Percentiles rank a stretch among this genome's conserved stretches.
Conservation (phyloP, 768 basidiomycete genomes). For the Amanita thiersii region DNA sequence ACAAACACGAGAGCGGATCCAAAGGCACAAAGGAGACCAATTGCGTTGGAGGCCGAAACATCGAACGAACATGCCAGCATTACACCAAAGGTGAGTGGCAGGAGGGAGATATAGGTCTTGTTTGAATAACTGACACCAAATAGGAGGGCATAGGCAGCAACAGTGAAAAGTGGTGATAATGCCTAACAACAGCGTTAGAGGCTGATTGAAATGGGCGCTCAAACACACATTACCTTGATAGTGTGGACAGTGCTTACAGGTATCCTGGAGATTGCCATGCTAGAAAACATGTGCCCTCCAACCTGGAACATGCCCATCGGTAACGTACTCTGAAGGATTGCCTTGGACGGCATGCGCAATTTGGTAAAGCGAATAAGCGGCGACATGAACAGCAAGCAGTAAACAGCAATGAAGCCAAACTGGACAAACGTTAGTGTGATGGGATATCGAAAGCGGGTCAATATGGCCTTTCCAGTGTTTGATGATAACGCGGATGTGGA, state of each 20-base stretch:
- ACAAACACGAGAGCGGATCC: conserved; percentile 97
- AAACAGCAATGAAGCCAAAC: conserved; percentile 88
- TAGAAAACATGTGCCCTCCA: conserved; percentile 95
- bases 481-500: conserved; percentile 87
- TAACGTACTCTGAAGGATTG: conserved; percentile 71
- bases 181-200: conserved; percentile 45
- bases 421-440: conserved; percentile 97
- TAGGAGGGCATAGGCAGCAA: conserved; percentile 87
- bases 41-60: conserved; percentile 74
- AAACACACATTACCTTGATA: conserved; percentile 69
- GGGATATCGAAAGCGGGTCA: conserved; percentile 89
- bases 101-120: conserved; percentile 85
- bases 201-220: not conserved
- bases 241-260: conserved; percentile 98
- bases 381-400: conserved; percentile 80
- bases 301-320: conserved; percentile 99
- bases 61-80: conserved; percentile 97
- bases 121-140: conserved; percentile 92
- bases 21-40: conserved; percentile 92
- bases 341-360: conserved; percentile 61
- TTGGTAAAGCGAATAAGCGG: conserved; percentile 60
- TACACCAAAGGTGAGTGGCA: conserved; percentile 94
- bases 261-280: conserved; percentile 93
- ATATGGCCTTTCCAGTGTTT: conserved; percentile 93
- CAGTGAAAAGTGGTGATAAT: conserved; percentile 93